phyloP scores from a whole-genome alignment of 768 basidiomycete genomes.

The Hydnomerulius pinastri region DNA sequence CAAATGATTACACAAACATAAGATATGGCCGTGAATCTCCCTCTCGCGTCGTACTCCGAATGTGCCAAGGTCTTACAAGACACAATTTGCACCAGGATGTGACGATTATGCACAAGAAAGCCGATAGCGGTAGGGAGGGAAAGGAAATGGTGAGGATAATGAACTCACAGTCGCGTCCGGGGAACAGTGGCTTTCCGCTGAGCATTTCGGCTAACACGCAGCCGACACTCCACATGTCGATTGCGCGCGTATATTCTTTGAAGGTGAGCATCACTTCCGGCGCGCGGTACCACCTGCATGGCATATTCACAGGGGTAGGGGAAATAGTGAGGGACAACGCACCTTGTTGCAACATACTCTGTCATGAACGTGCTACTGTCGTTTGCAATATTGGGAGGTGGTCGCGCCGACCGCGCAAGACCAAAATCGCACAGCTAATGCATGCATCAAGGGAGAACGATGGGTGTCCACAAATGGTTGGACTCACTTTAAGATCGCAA shows the following conservation, averaged over 20 bases:
- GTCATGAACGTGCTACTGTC: slow-evolving; percentile 84
- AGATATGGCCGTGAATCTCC: too few relatives aligned
- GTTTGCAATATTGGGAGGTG: slow-evolving; percentile 69
- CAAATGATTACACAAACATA: too few relatives aligned
- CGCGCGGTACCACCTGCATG: slow-evolving; percentile 87
- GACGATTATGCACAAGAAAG: background rate
- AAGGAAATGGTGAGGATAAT: slow-evolving; percentile 2
- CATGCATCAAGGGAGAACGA: slow-evolving; percentile 1
- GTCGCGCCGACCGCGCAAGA: slow-evolving; percentile 77
- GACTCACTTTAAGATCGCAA: slow-evolving; percentile 86
- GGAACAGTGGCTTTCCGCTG: slow-evolving; percentile 89
- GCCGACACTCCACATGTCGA: slow-evolving; percentile 87
- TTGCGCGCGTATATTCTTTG: slow-evolving; percentile 89
- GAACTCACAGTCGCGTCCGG: slow-evolving; percentile 86
- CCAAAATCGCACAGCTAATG: slow-evolving; percentile 83
- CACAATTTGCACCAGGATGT: background rate
- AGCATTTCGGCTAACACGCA: slow-evolving; percentile 92
- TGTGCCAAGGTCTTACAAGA: too few relatives aligned
- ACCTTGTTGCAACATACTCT: slow-evolving; percentile 96
- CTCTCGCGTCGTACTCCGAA: too few relatives aligned
- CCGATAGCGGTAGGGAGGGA: background rate
- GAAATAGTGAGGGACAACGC: slow-evolving; percentile 3
- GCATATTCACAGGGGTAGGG: background rate
- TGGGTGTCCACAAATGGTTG: slow-evolving; percentile 1
- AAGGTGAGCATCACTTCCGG: slow-evolving; percentile 99